These are phyloP conservation scores for Saccharomycopsis sp. DNA, from an alignment of 805 yeast species.

Conservation along the genomic window DNA sequence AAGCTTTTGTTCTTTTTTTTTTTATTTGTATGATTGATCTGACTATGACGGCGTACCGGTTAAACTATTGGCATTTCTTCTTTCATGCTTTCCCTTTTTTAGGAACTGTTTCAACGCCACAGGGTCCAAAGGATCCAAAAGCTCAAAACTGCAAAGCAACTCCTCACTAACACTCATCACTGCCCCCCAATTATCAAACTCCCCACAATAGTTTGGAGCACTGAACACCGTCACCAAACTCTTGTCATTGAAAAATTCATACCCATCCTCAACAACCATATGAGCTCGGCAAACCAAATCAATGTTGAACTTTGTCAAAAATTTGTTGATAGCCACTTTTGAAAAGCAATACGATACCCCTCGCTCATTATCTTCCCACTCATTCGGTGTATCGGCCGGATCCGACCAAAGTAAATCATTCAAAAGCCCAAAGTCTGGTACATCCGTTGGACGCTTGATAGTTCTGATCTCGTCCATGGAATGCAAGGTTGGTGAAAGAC, in stretches of 20 bases:
- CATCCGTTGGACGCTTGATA: slow-evolving; percentile 76
- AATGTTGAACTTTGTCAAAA: slow-evolving; percentile 63
- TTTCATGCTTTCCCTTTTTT: slow-evolving; percentile 20
- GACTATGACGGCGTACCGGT: no score
- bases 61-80: slow-evolving; percentile 18
- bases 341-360: slow-evolving; percentile 78
- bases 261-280: slow-evolving; percentile 81
- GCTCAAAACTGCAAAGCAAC: slow-evolving; percentile 73
- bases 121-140: slow-evolving; percentile 46
- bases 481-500: slow-evolving; percentile 65
- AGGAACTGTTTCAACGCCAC: slow-evolving; percentile 56
- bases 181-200: slow-evolving; percentile 89
- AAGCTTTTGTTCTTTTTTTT: no score
- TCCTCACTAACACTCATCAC: slow-evolving; percentile 96
- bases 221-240: slow-evolving; percentile 64
- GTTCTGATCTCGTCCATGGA: slow-evolving; percentile 66
- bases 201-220: slow-evolving; percentile 78
- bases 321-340: slow-evolving; percentile 71
- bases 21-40: no score
- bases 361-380: slow-evolving; percentile 83
- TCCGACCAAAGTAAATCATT: slow-evolving; percentile 79
- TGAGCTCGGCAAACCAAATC: slow-evolving; percentile 80
- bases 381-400: slow-evolving; percentile 74
- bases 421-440: slow-evolving; percentile 72
- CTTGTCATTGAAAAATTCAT: slow-evolving; percentile 66